Evolutionary conservation across 805 yeast genomes (phyloP), one percentile per base, ranked within the genome.

Genomic region (Hagleromyces aurorensis): DNA sequence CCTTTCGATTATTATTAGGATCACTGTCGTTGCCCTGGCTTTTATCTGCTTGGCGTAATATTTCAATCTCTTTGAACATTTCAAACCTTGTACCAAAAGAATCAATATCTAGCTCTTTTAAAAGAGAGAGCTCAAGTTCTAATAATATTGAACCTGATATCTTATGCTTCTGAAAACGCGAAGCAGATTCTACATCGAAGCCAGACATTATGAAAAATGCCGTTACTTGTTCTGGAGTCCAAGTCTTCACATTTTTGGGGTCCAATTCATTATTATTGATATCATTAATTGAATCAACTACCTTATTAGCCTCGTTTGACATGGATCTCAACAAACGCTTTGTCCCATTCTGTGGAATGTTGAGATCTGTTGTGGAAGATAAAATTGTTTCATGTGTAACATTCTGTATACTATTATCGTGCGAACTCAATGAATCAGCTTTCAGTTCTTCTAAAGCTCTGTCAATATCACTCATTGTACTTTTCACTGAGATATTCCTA

Each of bases 1-100:
- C n/a, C n/a, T 27, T 36, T 16, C 34, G 23, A 12, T n/a, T 10
- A 9, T 16, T 21, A 5, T 21, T 27, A 16, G 19, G 19, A 13
- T 5, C 16, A 13, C 21, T 14, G 16, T 11, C 23, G 16, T 22
- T n/a, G 19, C 8, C 21, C 4, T 23, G 13, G 15, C 12, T 5
- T 8, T 14, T 28, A 9, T 33, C 29, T 13, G 47, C 27, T 23
- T 55, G 55, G 39, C 59, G 50, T 44, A 80, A 61, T 20, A 75
- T 70, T 52, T 84, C 94, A 45, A 91, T 89, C 52, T 84, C 94
- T 50, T 85, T 86, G 57, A 75, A 78, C 26, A 91, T 73, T 54
- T 87, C 96, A 57, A 86, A 91, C 40, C 99, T 70, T 0, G 96
- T 87, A 16, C 99, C 99, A 61, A 91, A 91, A 4, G 94, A 82